Base-by-base conservation (phyloP, 2,329 filamentous ascomycete genomes). In the Aspergillus brunneoviolaceus region DNA sequence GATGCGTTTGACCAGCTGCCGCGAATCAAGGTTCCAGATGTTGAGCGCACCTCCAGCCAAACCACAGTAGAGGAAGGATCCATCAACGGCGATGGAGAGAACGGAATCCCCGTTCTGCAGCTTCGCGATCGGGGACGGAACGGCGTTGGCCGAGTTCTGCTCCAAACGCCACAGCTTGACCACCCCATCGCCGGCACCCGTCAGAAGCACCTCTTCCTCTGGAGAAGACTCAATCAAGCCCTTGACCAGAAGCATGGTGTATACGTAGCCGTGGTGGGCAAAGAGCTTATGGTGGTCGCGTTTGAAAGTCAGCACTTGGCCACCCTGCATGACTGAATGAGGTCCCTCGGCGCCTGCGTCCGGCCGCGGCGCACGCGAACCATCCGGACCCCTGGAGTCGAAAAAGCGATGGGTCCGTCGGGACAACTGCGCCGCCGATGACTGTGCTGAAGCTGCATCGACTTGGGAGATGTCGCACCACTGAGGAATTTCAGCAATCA, bases 21-120 rank as follows among this genome's bases (percentile, higher is more conserved):
- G 88, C 0, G 95, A 98, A 72, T 98, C 94, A 14, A 99, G 82
- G 72, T 99, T 96, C 94, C 96, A 99, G 11, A 99, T 86, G 73
- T 98, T 94, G 61, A 99, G 87, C 54, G 96, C 85, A 23, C 95
- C 96, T 45, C 91, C 88, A 1, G 92, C 85, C 67, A 96, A 90
- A 51, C 95, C 95, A 60, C 90, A 91, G 72, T 98, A 99, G 4
- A 99, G 82, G 65, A 99, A 96, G 0, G 92, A 93, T 0, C 92
- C 92, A 63, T 98, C 93, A 2, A 96, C 84, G 5, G 91, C 89
- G 55, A 99, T 82, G 0, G 91, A 95, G 60, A 97, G 80, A 2
- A 89, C 85, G 2, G 85, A 82, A 59, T 85, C 84, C n/a, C 82
- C 83, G 65, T 88, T 87, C 61, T 87, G 84, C 2, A 89, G 75